Conservation (phyloP, 768 basidiomycete species). For the Boletus edulis region DNA sequence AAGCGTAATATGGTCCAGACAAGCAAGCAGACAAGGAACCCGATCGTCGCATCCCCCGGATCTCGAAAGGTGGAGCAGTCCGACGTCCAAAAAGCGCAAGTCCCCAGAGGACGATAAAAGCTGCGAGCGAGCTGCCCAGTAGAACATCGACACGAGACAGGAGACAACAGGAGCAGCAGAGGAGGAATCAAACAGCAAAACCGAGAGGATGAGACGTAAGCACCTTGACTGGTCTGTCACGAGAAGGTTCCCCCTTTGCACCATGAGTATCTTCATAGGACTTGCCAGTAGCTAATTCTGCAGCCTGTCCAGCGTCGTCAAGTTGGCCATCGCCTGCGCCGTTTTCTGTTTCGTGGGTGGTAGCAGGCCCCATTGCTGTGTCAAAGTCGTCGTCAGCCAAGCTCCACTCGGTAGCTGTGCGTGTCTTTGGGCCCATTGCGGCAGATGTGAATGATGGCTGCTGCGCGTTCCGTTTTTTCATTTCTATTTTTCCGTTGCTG, state of each 20-base stretch:
- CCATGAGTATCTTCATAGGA: conserved; percentile 46
- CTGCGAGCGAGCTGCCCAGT: conserved; percentile 16
- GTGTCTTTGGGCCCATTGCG: conserved; percentile 25
- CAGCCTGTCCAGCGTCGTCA: conserved; percentile 19
- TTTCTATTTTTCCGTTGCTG: neutral
- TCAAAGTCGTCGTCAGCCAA: conserved; percentile 46
- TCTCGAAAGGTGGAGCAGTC: conserved; percentile 28
- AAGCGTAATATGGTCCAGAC: conserved; percentile 33
- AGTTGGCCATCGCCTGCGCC: conserved; percentile 42
- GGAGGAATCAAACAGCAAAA: conserved; percentile 27
- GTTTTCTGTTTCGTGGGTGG: conserved; percentile 45
- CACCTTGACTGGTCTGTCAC: conserved; percentile 86
- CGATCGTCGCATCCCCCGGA: conserved; percentile 26
- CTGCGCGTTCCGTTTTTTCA: neutral
- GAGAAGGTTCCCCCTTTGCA: conserved; percentile 42
- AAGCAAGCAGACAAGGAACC: conserved; percentile 36
- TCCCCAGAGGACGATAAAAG: conserved; percentile 17
- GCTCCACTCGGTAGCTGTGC: conserved; percentile 40
- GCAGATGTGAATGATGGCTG: neutral
- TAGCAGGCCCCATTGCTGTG: conserved; percentile 42
- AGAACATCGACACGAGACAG: conserved; percentile 19
- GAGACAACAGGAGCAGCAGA: conserved; percentile 19
- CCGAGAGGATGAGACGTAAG: conserved; percentile 63
- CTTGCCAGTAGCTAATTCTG: conserved; percentile 17
- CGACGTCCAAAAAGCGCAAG: conserved; percentile 18